Base-by-base conservation (phyloP, 805 yeast genomes). In the Ogataea populi-albae region DNA sequence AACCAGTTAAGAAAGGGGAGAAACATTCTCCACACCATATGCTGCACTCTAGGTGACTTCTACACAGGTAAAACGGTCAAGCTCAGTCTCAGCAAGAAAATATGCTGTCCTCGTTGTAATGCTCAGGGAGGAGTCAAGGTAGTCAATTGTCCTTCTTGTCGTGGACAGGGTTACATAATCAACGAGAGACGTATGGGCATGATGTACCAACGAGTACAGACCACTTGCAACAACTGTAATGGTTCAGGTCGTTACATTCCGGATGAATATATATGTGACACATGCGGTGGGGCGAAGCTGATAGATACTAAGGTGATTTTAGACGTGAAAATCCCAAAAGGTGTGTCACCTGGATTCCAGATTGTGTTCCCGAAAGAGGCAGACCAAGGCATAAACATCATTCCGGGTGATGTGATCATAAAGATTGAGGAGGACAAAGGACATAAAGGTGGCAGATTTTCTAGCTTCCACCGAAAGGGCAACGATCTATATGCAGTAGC, bases 381-480 rank as follows among this genome's bases (percentile, higher is more conserved):
- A 0, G 88, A 82, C 50, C 83, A 81, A 54, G 82, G 77, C 0
- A 54, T 71, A 14, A 66, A 69, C 41, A 61, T 76, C 3, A 59
- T 71, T 3, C 83, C 88, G 0, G 89, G 89, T 2, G 86, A 82
- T 54, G 81, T 82, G 5, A 60, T 80, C 3, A 69, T 82, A 7
- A 74, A 71, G 2, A 54, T 82, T 17, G 31, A 37, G 16, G 55
- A 53, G 31, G 65, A 66, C 24, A 71, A 72, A 45, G 37, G 41
- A 9, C 41, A 38, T 5, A 59, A 27, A 4, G 40, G 64, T 30
- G 47, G 52, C 4, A 7, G 7, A 25, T 7, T 12, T n/a, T 9
- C 15, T 8, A 47, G 42, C 14, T 68, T 73, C 37, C 62, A 62
- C 10, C 61, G 82, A 41, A 23, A 30, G 23, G 54, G 50, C 2